These are phyloP conservation scores for Pyrus hybrid DNA, from an alignment of 331 rosid species.

Conservation along the genomic window DNA sequence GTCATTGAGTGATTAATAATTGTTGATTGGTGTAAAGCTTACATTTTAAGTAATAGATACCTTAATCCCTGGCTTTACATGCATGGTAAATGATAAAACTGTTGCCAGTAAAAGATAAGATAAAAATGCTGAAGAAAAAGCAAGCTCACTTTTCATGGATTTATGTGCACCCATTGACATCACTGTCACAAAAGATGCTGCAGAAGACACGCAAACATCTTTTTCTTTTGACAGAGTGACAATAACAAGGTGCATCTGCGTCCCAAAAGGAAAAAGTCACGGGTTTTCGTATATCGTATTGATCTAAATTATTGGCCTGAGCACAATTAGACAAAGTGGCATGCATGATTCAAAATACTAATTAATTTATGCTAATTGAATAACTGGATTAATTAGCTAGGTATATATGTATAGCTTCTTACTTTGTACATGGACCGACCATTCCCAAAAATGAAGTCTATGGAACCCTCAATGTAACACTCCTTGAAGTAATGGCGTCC, in stretches of 20 bases:
- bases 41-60: not conserved
- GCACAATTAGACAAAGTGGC: not conserved
- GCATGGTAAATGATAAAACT: too few relatives aligned
- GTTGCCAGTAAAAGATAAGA: too few relatives aligned
- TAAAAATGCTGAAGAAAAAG: too few relatives aligned
- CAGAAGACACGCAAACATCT: not conserved
- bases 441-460: slow-evolving; percentile 91
- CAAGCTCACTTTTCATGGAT: too few relatives aligned
- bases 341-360: not conserved
- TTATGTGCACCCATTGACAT: too few relatives aligned
- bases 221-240: not conserved
- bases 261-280: not conserved
- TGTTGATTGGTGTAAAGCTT: not conserved
- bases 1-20: not conserved
- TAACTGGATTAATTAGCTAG: not conserved
- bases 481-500: slow-evolving; percentile 93
- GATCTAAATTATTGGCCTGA: not conserved
- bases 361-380: too few relatives aligned
- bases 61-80: too few relatives aligned
- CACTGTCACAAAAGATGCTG: too few relatives aligned
- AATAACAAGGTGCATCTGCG: not conserved
- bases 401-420: not conserved
- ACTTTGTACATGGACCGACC: slow-evolving; percentile 91
- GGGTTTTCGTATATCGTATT: not conserved
- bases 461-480: slow-evolving; percentile 77